Evolutionary conservation across 306 rosid species (phyloP), one percentile per base, ranked within the genome.

Genomic region (Vicia faba): DNA sequence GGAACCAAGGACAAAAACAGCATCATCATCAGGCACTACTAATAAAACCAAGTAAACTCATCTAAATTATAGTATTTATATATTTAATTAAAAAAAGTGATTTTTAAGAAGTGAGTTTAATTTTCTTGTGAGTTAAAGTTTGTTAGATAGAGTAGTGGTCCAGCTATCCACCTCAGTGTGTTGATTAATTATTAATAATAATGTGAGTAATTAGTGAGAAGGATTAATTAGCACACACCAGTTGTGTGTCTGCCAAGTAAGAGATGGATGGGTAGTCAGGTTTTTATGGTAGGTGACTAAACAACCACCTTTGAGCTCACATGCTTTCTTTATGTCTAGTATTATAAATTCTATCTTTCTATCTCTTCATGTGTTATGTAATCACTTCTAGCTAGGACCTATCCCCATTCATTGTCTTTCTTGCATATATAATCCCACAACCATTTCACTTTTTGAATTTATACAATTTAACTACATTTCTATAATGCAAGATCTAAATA

Each of bases 221-320:
- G 64, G 87, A 80, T 80, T 80, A 77, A 74, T 65, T 74, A 77
- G 75, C 81, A 77, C 80, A 77, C 80, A 77, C 84, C 80, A 79
- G 81, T 77, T 66, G 76, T 69, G 70, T 70, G 68, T 46, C 69
- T 51, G 31, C 31, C 11, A 75, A 81, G 74, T 71, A 79, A 78
- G 84, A 70, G 81, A 78, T 78, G 75, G 91, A 81, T 86, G 84
- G 84, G 72, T 83, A 76, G 83, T 86, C 87, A 81, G 83, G 97
- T 84, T 84, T 83, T 83, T 80, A 80, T 86, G 91, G 93, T 88
- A 80, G 93, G 89, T 88, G 97, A 91, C 97, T 88, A 84, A 88
- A 91, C 96, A 88, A 88, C 93, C 91, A 84, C 93, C 92, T 91
- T 79, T 79, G 39, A 58, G 67, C 78, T 83, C 85, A 79, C 88